Evolutionary conservation across 768 basidiomycete species (phyloP), one percentile per base, ranked within the genome.

Genomic region (Boletus insuetus): DNA sequence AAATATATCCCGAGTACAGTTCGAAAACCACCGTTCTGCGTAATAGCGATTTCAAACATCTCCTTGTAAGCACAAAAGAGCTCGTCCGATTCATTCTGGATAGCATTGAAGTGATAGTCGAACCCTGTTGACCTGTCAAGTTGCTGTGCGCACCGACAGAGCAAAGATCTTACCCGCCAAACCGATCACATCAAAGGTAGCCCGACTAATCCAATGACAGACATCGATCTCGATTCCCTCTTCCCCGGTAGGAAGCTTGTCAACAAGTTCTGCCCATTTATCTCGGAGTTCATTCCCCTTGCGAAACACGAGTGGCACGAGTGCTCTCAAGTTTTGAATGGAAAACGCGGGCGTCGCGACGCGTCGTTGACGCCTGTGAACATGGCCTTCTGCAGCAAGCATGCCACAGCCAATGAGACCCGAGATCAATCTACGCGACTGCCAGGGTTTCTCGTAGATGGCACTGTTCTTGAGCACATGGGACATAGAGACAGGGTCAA

Each of bases 111-210:
- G 53, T 86, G 77, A 63, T 95, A 95, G 58, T 86, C 89, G 65
- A 95, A 96, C 2, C 88, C 91, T 91, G 48, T 7, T 44, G 12
- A 51, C 34, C 26, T 6, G 46, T 64, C n/a, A 58, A 6, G 41
- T 53, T 31, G 32, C 6, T 16, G 31, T 46, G 32, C 14, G n/a
- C 37, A 29, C 14, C 60, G 29, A 51, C 42, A 37, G 38, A 14
- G 29, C 39, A 44, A 44, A 53, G 22, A 9, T n/a, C 75, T 44
- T 52, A 90, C 89, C 90, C 40, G 93, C 90, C n/a, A 91, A 69
- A 2, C 93, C 94, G 61, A 97, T 93, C 42, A 95, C 86, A 68
- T 96, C 94, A 64, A 97, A 89, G 0, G 93, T 93, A 10, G 86
- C 85, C 41, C 91, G 80, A 58, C 85, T 88, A 34, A 94, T 71